Base-by-base conservation (phyloP, 371 early-diverging fungal species). In the Synchytrium microbalum region DNA sequence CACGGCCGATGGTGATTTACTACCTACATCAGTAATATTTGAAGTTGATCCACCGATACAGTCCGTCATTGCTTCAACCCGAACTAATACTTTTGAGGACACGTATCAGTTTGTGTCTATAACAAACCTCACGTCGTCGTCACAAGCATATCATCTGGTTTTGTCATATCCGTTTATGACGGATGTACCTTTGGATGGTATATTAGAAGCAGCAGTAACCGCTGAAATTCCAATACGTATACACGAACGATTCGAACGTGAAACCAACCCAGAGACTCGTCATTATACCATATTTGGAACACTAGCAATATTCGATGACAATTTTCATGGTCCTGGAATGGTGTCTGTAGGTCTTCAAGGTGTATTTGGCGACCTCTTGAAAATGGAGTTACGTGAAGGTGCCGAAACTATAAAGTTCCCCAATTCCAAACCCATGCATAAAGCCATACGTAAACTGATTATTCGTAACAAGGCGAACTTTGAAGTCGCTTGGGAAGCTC, bases 81-180 rank as follows among this genome's bases (percentile, higher is more conserved):
- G 66, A 27, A 66, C 61, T 29, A 51, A 60, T 10, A 60, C 63
- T 14, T 31, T 60, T 26, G 67, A 69, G n/a, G 69, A 73, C 51
- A 52, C 65, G 16, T 69, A 63, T 63, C 74, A 78, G 60, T 69
- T 66, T 53, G 73, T 81, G 8, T 73, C 78, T 8, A 54, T 81
- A 10, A 68, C 75, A 13, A 79, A 79, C 61, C 19, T 75, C 25
- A 65, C 72, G 0, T 63, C 31, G 10, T 54, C 56, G 1, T 28
- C 59, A n/a, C 79, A 78, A 62, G 54, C 58, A 24, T 81, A 75
- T 63, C 64, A 61, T n/a, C 51, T 81, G 8, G 70, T 69, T 2
- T 23, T 81, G 2, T 77, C 79, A 0, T 25, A 58, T 25, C 75
- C 70, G 26, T 81, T 81, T 61, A 69, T 61, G 38, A 79, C 79